Percentiles rank a stretch among this genome's conserved stretches.
phyloP scores from a whole-genome alignment of 129 eudicot species.

The Artemisia tridentata region DNA sequence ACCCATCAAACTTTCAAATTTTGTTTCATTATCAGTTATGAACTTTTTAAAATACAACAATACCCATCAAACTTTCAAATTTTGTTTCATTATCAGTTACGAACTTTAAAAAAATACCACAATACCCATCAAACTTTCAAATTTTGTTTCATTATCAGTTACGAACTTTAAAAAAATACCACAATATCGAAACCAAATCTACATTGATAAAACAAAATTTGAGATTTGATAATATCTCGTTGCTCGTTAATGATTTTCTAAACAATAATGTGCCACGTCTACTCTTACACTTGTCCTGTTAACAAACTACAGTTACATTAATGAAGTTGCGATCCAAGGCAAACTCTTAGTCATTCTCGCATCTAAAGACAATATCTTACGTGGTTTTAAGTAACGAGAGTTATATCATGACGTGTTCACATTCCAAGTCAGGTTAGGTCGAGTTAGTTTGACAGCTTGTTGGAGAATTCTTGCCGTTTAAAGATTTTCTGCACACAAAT shows the following conservation, averaged over 20 bases:
- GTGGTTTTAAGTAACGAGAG: constrained; percentile 55
- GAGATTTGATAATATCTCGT: constrained; percentile 23
- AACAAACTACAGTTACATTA: neutral
- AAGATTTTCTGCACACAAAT: constrained; percentile 37
- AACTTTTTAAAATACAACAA: too few relatives aligned
- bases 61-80: too few relatives aligned
- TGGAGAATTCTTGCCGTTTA: constrained; percentile 49
- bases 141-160: too few relatives aligned
- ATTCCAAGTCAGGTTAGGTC: too few relatives aligned
- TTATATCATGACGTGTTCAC: neutral
- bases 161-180: too few relatives aligned
- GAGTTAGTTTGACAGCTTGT: constrained; percentile 36
- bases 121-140: too few relatives aligned
- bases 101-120: too few relatives aligned
- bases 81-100: too few relatives aligned
- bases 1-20: too few relatives aligned
- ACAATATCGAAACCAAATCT: too few relatives aligned
- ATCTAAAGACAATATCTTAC: constrained; percentile 28
- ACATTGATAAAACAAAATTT: constrained; percentile 14
- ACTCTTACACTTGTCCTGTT: constrained; percentile 23
- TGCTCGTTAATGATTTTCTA: constrained; percentile 32
- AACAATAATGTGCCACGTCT: constrained; percentile 19
- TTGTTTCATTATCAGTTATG: too few relatives aligned
- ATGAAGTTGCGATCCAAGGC: neutral
- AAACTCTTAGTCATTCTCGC: neutral